Percentiles rank a stretch among this genome's conserved stretches.
phyloP scores from a whole-genome alignment of 2,329 filamentous ascomycete species.

The Endocalyx cinctus region DNA sequence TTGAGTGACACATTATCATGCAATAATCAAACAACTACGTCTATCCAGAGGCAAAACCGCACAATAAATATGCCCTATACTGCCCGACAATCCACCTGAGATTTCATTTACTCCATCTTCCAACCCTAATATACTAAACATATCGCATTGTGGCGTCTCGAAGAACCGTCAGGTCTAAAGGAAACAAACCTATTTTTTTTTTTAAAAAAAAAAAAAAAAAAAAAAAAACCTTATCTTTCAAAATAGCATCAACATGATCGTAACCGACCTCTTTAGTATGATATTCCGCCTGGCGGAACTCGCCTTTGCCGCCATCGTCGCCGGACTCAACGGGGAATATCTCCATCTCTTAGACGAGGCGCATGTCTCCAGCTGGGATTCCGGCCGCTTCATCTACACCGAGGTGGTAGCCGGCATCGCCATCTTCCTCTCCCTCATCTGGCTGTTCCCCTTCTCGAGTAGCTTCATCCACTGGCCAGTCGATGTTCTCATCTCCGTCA shows the following conservation, averaged over 20 bases:
- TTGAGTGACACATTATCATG: too few species aligned
- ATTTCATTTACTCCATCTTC: too few species aligned
- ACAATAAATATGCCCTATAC: too few species aligned
- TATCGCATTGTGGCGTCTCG: too few species aligned
- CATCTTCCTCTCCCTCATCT: constrained; percentile 64
- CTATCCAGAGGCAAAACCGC: too few species aligned
- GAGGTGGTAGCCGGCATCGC: constrained; percentile 66
- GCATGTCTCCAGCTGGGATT: constrained; percentile 44
- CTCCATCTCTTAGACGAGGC: constrained; percentile 50
- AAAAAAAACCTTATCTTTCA: too few species aligned
- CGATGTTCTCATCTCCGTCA: constrained; percentile 63
- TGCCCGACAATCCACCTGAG: too few species aligned
- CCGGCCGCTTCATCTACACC: constrained; percentile 69
- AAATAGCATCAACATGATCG: constrained; percentile 39
- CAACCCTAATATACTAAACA: too few species aligned
- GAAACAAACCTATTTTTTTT: too few species aligned
- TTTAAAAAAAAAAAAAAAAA: too few species aligned
- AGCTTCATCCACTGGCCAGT: constrained; percentile 67
- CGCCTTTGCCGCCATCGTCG: constrained; percentile 66
- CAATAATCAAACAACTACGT: too few species aligned
- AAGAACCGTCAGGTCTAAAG: too few species aligned
- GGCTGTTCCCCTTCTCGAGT: constrained; percentile 66
- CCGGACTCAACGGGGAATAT: constrained; percentile 64
- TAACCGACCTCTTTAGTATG: constrained; percentile 51
- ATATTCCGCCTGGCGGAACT: constrained; percentile 59